Evolutionary conservation across 2,329 filamentous ascomycete genomes (phyloP).

Genomic region (Fusarium newnesense): DNA sequence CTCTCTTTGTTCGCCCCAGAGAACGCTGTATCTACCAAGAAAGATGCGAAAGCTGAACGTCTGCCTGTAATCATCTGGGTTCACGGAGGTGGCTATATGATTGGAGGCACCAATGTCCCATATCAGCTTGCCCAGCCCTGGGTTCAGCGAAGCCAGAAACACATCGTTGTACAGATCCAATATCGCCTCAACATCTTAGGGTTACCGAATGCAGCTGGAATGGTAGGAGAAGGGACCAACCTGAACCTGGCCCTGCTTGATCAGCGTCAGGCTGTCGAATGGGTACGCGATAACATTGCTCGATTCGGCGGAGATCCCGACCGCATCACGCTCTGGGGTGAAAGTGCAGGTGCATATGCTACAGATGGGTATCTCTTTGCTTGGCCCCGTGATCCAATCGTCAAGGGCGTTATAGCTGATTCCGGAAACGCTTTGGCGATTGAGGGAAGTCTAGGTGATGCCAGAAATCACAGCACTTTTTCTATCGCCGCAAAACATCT

Average conservation of each 20-base stretch:
- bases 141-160: conserved; percentile 31
- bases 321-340: conserved; percentile 34
- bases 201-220: conserved; percentile 14
- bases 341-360: conserved; percentile 30
- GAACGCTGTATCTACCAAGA: neutral
- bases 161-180: conserved; percentile 32
- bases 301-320: conserved; percentile 29
- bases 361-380: conserved; percentile 33
- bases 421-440: conserved; percentile 32
- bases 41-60: accelerated
- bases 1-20: conserved; percentile 25
- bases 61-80: conserved; percentile 30
- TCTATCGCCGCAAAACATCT: conserved; percentile 9
- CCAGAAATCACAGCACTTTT: conserved; percentile 19
- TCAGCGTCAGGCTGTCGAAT: conserved; percentile 35
- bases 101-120: conserved; percentile 23
- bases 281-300: conserved; percentile 32
- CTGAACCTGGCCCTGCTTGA: conserved; percentile 32
- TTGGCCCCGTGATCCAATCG: conserved; percentile 19
- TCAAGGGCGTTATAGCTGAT: conserved; percentile 31
- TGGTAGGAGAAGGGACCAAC: conserved; percentile 2
- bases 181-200: conserved; percentile 33
- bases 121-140: conserved; percentile 25
- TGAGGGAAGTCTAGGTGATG: conserved; percentile 1
- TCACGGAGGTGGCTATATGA: conserved; percentile 16